These are phyloP conservation scores for Teratosphaeria gauchensis DNA, from an alignment of 2,329 filamentous ascomycete species.

Conservation along the genomic window DNA sequence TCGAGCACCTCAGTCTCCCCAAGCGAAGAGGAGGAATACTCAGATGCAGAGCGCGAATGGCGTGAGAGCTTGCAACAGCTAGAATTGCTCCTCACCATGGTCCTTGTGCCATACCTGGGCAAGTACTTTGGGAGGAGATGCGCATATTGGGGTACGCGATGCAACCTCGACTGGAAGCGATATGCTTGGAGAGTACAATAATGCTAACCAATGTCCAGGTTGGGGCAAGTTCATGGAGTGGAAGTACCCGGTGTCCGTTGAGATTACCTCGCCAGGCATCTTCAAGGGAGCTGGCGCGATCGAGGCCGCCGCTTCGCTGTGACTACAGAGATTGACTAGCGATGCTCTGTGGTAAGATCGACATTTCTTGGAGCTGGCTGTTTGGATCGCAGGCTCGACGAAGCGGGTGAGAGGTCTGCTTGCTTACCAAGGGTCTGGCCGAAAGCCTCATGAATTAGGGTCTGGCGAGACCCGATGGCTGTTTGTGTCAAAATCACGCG, in stretches of 20 bases:
- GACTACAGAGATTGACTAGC: constrained; percentile 5
- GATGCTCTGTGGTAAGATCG: background rate
- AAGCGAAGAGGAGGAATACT: constrained; percentile 41
- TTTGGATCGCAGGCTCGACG: background rate
- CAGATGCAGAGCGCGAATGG: constrained; percentile 92
- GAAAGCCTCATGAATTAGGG: background rate
- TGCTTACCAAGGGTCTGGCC: background rate
- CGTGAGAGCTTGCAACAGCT: constrained; percentile 87
- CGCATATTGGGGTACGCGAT: constrained; percentile 75
- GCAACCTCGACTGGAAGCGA: background rate
- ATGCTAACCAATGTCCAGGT: constrained; percentile 42
- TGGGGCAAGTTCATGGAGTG: constrained; percentile 94
- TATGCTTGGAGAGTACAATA: background rate
- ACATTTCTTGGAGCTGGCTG: background rate
- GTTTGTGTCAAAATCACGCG: background rate
- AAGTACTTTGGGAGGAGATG: constrained; percentile 93
- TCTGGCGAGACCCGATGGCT: background rate
- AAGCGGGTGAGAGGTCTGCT: background rate
- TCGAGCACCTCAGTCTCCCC: constrained; percentile 39
- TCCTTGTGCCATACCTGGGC: constrained; percentile 83
- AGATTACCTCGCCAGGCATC: constrained; percentile 34
- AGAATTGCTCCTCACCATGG: constrained; percentile 87
- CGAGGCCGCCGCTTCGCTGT: constrained; percentile 36
- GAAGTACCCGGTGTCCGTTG: constrained; percentile 75
- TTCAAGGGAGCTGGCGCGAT: constrained; percentile 40